These are phyloP conservation scores for Elsinoe perseae DNA, from an alignment of 2,329 filamentous ascomycete genomes.

Conservation along the genomic window DNA sequence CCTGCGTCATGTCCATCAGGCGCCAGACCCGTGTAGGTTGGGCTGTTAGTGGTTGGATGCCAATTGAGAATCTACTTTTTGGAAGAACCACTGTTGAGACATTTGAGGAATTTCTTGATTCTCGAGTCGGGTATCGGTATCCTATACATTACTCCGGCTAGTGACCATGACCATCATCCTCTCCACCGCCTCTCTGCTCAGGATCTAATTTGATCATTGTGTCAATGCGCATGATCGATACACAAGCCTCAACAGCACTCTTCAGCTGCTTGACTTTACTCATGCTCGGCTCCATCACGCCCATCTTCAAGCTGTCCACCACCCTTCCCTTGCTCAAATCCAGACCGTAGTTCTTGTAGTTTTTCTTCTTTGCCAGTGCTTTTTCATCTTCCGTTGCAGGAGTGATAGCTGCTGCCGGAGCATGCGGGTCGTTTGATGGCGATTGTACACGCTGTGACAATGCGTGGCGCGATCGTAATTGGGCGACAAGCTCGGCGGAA, in stretches of 20 bases:
- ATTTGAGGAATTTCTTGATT: not conserved
- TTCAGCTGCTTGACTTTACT: slow-evolving; percentile 98
- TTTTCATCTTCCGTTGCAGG: slow-evolving; percentile 69
- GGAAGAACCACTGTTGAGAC: too few relatives aligned
- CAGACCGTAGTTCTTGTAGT: slow-evolving; percentile 96
- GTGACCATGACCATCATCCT: slow-evolving; percentile 55
- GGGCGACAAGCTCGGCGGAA: slow-evolving; percentile 86
- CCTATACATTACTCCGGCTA: slow-evolving; percentile 11
- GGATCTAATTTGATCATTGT: slow-evolving; percentile 97
- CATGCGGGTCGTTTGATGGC: slow-evolving; percentile 27
- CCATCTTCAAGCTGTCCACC: slow-evolving; percentile 86
- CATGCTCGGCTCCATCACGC: slow-evolving; percentile 92
- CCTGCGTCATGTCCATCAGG: too few relatives aligned
- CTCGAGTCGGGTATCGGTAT: not conserved
- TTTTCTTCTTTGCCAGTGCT: slow-evolving; percentile 84
- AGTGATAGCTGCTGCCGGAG: slow-evolving; percentile 14
- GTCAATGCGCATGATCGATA: slow-evolving; percentile 98
- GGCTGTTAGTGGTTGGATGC: too few relatives aligned
- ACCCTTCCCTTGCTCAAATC: slow-evolving; percentile 86
- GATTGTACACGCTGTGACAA: slow-evolving; percentile 80
- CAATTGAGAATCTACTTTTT: too few relatives aligned
- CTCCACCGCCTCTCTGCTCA: slow-evolving; percentile 61
- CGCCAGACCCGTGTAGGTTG: too few relatives aligned
- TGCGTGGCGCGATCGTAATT: slow-evolving; percentile 88
- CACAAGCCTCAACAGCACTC: slow-evolving; percentile 96